Conservation (phyloP, 2,329 filamentous ascomycete genomes). For the Fonsecaea multimorphosa region DNA sequence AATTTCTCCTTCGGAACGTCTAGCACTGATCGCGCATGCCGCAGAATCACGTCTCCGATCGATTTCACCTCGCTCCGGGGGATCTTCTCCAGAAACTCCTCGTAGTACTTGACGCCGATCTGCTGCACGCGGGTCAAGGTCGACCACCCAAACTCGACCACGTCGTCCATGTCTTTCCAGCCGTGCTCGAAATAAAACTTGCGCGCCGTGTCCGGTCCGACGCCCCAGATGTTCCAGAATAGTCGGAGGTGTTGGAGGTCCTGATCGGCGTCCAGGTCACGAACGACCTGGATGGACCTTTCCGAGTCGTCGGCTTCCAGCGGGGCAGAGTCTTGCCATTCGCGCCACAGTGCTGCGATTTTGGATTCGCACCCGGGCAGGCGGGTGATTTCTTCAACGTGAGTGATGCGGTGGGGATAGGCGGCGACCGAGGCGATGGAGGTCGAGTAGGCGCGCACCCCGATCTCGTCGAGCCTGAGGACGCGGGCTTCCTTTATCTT, state of each 20-base stretch:
- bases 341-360: conserved; percentile 76
- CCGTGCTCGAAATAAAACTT: conserved; percentile 78
- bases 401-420: conserved; percentile 69
- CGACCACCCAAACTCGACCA: conserved; percentile 82
- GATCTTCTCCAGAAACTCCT: conserved; percentile 77
- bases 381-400: conserved; percentile 50
- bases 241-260: conserved; percentile 67
- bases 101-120: conserved; percentile 92
- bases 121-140: conserved; percentile 80
- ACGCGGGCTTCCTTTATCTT: conserved; percentile 74
- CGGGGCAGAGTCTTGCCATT: conserved; percentile 66
- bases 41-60: conserved; percentile 69
- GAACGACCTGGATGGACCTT: conserved; percentile 67
- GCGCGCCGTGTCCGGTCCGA: conserved; percentile 78
- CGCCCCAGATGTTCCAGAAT: conserved; percentile 92
- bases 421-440: conserved; percentile 83
- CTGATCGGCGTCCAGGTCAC: conserved; percentile 68
- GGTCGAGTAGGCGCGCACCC: conserved; percentile 83
- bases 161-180: conserved; percentile 84
- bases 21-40: conserved; percentile 60
- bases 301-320: conserved; percentile 42
- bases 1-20: conserved; percentile 34
- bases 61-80: conserved; percentile 73
- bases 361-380: conserved; percentile 84
- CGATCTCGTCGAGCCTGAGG: conserved; percentile 76